A percentile compares a stretch with the other conserved stretches of the same genome.
These are phyloP conservation scores for Paramecium bursaria DNA, from an alignment of 73 alveolate species.

Conservation along the genomic window DNA sequence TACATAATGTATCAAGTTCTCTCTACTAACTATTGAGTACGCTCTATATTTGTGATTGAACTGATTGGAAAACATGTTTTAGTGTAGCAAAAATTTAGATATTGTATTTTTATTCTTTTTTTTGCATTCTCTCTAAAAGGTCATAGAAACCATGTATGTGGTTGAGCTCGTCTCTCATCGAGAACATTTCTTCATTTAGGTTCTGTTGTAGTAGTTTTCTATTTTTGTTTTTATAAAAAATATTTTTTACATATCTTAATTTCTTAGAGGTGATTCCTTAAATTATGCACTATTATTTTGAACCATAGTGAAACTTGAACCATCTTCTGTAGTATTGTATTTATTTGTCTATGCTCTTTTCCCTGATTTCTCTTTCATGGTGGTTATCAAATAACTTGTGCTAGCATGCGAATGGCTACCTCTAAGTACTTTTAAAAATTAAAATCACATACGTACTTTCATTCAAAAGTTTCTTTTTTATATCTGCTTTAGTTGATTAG, in stretches of 20 bases:
- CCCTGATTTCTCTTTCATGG: conserved; percentile 40
- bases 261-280: no score
- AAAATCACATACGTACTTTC: conserved; percentile 22
- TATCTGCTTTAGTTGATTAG: conserved; percentile 52
- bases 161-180: background rate
- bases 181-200: background rate
- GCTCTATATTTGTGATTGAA: background rate
- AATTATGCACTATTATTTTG: background rate
- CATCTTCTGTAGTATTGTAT: conserved; percentile 34
- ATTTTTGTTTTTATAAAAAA: no score
- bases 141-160: background rate
- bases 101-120: conserved; percentile 25
- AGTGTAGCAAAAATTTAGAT: conserved; percentile 28
- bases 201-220: background rate
- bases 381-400: conserved; percentile 50
- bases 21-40: background rate
- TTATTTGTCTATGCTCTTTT: conserved; percentile 26
- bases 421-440: conserved; percentile 16
- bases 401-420: conserved; percentile 40
- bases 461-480: conserved; percentile 42
- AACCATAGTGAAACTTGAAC: background rate
- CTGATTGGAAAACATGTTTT: background rate
- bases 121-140: conserved; percentile 30
- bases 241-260: no score
- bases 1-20: conserved; percentile 13